phyloP scores from a whole-genome alignment of 73 alveolate species.

The Paramecium pentaurelia region DNA sequence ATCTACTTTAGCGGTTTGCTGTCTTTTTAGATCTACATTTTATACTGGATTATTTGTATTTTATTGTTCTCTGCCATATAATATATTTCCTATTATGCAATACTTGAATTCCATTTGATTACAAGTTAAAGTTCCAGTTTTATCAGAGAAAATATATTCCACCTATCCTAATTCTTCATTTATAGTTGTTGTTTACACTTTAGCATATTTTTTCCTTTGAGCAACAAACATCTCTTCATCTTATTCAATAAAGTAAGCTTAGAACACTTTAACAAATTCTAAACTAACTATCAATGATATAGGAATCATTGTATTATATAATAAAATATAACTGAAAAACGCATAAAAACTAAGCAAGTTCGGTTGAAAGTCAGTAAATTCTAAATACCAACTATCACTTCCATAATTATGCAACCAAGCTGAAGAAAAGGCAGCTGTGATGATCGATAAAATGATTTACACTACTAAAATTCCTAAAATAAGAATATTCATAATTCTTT shows the following conservation, averaged over 20 bases:
- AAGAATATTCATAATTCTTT: constrained; percentile 49
- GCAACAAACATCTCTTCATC: constrained; percentile 66
- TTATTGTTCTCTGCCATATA: constrained; percentile 1
- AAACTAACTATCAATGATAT: constrained; percentile 73
- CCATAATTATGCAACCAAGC: constrained; percentile 22
- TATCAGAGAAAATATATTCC: constrained; percentile 84
- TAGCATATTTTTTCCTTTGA: constrained; percentile 66
- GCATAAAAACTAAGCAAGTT: constrained; percentile 29
- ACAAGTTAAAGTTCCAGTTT: constrained; percentile 87
- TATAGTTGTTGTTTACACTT: constrained; percentile 67
- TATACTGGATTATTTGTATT: background rate
- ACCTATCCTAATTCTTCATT: constrained; percentile 87
- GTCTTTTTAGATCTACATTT: constrained; percentile 2
- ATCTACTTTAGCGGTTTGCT: constrained; percentile 10
- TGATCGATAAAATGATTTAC: background rate
- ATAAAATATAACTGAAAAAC: constrained; percentile 78
- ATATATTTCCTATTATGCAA: constrained; percentile 65
- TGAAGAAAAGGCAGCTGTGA: background rate
- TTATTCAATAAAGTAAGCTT: constrained; percentile 71
- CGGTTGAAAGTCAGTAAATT: background rate
- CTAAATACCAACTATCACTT: background rate
- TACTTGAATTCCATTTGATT: constrained; percentile 80
- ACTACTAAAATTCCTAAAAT: constrained; percentile 42
- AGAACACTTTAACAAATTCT: constrained; percentile 72
- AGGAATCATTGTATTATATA: constrained; percentile 81